phyloP scores from a whole-genome alignment of 805 yeast species.

The Yarrowia deformans region DNA sequence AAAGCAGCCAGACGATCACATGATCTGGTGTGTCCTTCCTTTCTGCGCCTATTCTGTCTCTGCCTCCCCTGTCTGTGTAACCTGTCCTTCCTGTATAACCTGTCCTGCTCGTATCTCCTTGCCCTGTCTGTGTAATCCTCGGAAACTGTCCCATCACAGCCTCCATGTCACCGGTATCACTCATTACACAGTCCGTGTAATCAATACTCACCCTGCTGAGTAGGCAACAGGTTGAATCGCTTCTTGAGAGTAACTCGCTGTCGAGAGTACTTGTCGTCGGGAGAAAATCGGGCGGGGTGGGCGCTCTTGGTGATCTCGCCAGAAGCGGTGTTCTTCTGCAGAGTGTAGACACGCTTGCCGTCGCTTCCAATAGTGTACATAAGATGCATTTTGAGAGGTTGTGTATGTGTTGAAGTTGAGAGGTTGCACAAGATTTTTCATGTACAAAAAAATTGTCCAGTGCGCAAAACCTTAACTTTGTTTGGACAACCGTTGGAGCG shows the following conservation, averaged over 20 bases:
- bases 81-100: neutral
- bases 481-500: neutral
- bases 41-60: too few relatives aligned
- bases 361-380: constrained; percentile 96
- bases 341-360: constrained; percentile 95
- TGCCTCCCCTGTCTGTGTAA: too few relatives aligned
- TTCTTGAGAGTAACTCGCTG: constrained; percentile 98
- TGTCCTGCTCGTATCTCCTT: neutral
- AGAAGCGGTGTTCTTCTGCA: constrained; percentile 75
- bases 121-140: too few relatives aligned
- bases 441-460: constrained; percentile 32
- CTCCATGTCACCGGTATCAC: neutral
- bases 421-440: constrained; percentile 9
- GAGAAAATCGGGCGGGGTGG: constrained; percentile 99
- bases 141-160: neutral
- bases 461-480: constrained; percentile 27
- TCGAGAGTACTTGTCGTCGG: constrained; percentile 98
- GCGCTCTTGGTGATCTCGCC: constrained; percentile 99
- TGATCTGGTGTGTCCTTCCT: too few relatives aligned
- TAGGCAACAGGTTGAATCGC: constrained; percentile 87
- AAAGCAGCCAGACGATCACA: too few relatives aligned
- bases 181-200: neutral
- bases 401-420: constrained; percentile 6
- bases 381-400: constrained; percentile 77
- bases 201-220: constrained; percentile 60